phyloP scores from a whole-genome alignment of 345 rosid species.

The Citrus medica region DNA sequence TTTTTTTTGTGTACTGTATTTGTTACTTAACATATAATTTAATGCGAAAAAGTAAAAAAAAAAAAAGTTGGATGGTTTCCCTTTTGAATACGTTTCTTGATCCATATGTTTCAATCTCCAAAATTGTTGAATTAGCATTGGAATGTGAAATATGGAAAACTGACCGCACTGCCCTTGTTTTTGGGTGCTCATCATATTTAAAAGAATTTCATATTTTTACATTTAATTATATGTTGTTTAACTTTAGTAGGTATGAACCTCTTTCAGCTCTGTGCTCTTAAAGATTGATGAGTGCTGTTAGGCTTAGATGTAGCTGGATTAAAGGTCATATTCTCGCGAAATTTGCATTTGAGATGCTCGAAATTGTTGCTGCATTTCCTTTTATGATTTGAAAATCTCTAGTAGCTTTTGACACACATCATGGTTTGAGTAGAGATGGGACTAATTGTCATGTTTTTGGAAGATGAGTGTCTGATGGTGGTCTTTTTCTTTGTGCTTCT shows the following conservation, averaged over 20 bases:
- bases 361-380: not conserved
- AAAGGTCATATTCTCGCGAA: not conserved
- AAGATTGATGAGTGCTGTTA: not conserved
- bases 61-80: not conserved
- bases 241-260: not conserved
- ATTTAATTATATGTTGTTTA: too few species aligned
- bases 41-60: not conserved
- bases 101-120: too few species aligned
- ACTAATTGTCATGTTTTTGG: not conserved
- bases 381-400: not conserved
- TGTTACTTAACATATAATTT: not conserved
- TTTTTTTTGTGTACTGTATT: not conserved
- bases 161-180: not conserved
- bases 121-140: not conserved
- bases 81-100: too few species aligned
- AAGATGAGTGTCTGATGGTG: not conserved
- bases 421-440: not conserved
- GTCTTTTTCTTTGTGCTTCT: constrained; percentile 1
- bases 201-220: too few species aligned
- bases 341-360: not conserved
- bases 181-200: too few species aligned
- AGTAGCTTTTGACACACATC: not conserved
- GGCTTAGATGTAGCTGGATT: not conserved
- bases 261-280: not conserved
- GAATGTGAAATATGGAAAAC: not conserved